Percentiles rank a stretch among this genome's conserved stretches.
Conservation (phyloP, 495 filamentous ascomycete genomes). For the Astrocystis sublimbata region DNA sequence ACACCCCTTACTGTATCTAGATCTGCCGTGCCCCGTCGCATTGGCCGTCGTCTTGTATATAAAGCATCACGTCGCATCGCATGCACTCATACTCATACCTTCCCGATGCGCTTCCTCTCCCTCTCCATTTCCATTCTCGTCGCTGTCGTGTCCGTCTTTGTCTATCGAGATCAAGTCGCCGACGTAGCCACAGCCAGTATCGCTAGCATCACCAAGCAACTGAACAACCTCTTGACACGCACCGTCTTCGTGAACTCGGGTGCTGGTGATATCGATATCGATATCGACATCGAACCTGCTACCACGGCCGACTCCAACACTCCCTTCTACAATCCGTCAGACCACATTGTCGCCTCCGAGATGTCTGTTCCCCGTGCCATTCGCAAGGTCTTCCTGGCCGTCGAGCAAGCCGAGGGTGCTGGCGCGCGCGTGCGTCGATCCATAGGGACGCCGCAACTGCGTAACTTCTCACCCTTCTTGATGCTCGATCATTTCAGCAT, state of each 20-base stretch:
- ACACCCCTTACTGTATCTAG: not conserved
- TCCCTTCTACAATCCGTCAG: conserved; percentile 29
- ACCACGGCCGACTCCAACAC: conserved; percentile 17
- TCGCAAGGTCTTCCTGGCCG: conserved; percentile 76
- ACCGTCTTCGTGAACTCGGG: not conserved
- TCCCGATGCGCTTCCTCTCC: conserved; percentile 35
- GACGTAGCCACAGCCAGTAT: conserved; percentile 27
- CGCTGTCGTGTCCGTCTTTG: conserved; percentile 39
- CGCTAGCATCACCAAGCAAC: conserved; percentile 22
- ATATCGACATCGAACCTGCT: conserved; percentile 6
- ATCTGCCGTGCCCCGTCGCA: not conserved
- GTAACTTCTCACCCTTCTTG: conserved; percentile 90
- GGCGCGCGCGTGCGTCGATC: conserved; percentile 86
- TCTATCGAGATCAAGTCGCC: conserved; percentile 33
- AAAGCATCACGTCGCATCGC: conserved; percentile 7
- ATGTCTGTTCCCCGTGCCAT: conserved; percentile 76
- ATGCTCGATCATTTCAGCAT: conserved; percentile 96
- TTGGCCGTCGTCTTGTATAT: conserved; percentile 2
- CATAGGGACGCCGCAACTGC: conserved; percentile 79
- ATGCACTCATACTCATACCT: not conserved
- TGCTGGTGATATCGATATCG: conserved; percentile 14
- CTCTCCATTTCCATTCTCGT: conserved; percentile 39
- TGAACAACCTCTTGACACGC: conserved; percentile 15
- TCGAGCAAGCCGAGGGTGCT: conserved; percentile 86
- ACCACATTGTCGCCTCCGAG: conserved; percentile 35